Percentiles rank a stretch among this genome's conserved stretches.
Conservation (phyloP, 257 asterid species). For the Penstemon barbatus region DNA sequence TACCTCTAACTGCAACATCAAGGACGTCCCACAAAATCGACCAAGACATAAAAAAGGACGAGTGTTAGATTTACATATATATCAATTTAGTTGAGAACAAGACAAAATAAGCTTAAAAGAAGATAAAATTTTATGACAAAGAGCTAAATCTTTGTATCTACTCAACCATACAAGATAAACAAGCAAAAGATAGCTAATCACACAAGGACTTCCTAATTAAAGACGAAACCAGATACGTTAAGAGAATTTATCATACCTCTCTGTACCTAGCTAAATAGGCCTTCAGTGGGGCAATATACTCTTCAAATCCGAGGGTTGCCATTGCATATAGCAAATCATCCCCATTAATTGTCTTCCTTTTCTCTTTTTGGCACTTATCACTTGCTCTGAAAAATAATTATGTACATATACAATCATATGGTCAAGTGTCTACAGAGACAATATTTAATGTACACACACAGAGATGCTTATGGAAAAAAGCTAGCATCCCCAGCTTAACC, state of each 20-base stretch:
- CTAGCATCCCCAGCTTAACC: neutral
- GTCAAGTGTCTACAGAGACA: neutral
- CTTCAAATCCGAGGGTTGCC: conserved; percentile 66
- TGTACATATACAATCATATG: neutral
- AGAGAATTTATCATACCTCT: conserved; percentile 46
- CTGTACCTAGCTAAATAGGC: conserved; percentile 57
- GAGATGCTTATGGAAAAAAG: neutral
- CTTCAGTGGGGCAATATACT: conserved; percentile 56
- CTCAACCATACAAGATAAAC: neutral
- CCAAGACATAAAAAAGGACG: conserved; percentile 19
- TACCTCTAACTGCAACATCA: conserved; percentile 60
- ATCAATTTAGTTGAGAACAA: neutral
- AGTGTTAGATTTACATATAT: conserved; percentile 21
- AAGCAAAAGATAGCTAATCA: neutral
- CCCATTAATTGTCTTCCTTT: conserved; percentile 68
- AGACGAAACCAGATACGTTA: neutral
- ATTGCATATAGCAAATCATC: conserved; percentile 66
- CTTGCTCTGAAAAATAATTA: conserved; percentile 37
- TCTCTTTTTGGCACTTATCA: conserved; percentile 63
- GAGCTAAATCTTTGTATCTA: neutral
- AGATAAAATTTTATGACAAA: neutral
- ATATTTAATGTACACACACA: neutral
- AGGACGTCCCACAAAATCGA: conserved; percentile 29
- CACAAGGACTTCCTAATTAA: neutral
- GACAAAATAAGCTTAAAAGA: conserved; percentile 5